Conservation (phyloP, 1,284 basidiomycete genomes). For the Sporisorium reilianum region DNA sequence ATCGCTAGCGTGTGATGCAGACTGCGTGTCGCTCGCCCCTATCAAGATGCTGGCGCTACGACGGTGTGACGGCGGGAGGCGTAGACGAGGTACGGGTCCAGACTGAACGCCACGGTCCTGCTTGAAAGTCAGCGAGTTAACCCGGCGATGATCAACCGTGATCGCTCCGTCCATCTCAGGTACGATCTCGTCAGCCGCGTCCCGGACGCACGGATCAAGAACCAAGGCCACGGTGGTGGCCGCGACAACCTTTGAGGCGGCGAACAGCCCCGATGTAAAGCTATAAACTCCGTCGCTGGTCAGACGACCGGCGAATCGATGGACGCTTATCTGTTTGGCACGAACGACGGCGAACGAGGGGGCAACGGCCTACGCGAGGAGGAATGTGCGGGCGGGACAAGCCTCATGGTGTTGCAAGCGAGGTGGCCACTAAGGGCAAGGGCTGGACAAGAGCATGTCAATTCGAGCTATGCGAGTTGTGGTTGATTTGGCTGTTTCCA, state of each 20-base stretch:
- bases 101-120: neutral
- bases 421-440: neutral
- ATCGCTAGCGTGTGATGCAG: neutral
- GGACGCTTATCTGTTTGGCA: neutral
- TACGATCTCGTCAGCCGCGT: neutral
- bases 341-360: neutral
- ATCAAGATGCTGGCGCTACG: neutral
- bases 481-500: too few relatives aligned
- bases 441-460: too few relatives aligned
- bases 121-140: neutral
- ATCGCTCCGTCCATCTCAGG: too few relatives aligned
- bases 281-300: neutral
- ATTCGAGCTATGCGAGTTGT: too few relatives aligned
- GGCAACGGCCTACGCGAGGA: neutral
- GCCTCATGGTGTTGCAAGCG: neutral
- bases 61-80: neutral
- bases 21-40: neutral
- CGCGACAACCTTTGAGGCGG: neutral
- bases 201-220: too few relatives aligned
- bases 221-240: neutral
- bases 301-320: neutral
- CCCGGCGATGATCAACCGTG: neutral
- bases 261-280: neutral
- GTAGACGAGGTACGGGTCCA: neutral
- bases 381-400: neutral